A percentile compares a stretch with the other conserved stretches of the same genome.
Evolutionary conservation across 345 rosid genomes (phyloP).

Genomic region (Eucalyptus marginata): DNA sequence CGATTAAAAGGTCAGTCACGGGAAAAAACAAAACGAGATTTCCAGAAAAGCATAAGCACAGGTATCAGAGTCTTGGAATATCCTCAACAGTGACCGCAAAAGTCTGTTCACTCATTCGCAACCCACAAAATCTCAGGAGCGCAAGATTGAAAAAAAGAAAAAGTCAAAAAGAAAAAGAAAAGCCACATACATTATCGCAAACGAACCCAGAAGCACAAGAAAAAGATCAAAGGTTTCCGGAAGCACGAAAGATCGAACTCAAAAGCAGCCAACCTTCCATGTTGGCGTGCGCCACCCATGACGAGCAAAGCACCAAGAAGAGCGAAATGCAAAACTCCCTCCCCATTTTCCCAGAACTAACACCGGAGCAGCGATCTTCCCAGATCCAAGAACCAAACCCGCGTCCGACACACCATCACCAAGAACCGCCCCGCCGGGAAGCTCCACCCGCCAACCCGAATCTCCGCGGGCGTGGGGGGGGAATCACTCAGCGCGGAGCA

Average conservation of each 20-base stretch:
- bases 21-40: background rate
- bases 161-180: background rate
- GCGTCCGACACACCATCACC: slow-evolving; percentile 14
- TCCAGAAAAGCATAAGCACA: background rate
- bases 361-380: background rate
- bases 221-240: background rate
- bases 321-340: slow-evolving; percentile 22
- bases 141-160: background rate
- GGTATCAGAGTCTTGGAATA: background rate
- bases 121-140: background rate
- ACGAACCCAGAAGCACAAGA: background rate
- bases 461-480: background rate
- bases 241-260: background rate
- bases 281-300: slow-evolving; percentile 51
- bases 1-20: background rate
- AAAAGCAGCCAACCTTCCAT: slow-evolving; percentile 57
- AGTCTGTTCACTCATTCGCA: background rate
- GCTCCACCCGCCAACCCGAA: slow-evolving; percentile 6
- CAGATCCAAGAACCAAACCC: slow-evolving; percentile 68
- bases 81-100: background rate
- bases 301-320: slow-evolving; percentile 40
- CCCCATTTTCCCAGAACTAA: slow-evolving; percentile 20
- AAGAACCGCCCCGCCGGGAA: slow-evolving; percentile 7
- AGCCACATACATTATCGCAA: background rate
- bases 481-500: background rate